Evolutionary conservation across 306 rosid species (phyloP).

Genomic region (Lupinus albus): DNA sequence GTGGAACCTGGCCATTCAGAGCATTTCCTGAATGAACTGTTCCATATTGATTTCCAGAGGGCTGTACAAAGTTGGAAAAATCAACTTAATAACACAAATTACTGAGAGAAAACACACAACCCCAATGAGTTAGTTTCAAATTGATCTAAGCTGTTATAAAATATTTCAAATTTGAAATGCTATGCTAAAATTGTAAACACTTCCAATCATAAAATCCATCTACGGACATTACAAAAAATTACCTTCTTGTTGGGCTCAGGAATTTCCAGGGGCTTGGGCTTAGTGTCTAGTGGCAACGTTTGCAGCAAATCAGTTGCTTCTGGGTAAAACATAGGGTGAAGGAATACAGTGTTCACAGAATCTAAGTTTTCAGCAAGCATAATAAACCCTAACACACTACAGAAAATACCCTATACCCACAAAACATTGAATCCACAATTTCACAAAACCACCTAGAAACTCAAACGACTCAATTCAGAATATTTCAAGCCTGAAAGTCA

Average conservation of each 20-base stretch:
- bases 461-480: not conserved
- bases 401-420: too few relatives aligned
- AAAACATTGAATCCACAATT: not conserved
- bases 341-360: conserved; percentile 44
- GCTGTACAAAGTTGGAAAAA: conserved; percentile 44
- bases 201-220: not conserved
- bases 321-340: conserved; percentile 53
- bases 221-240: not conserved
- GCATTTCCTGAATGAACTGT: conserved; percentile 71
- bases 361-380: not conserved
- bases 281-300: conserved; percentile 77
- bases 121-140: not conserved
- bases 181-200: too few relatives aligned
- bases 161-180: too few relatives aligned
- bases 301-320: conserved; percentile 90
- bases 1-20: conserved; percentile 70
- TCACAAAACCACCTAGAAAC: not conserved
- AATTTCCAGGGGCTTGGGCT: conserved; percentile 76
- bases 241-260: conserved; percentile 90
- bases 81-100: not conserved
- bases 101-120: too few relatives aligned
- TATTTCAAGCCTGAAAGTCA: not conserved
- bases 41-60: conserved; percentile 70
- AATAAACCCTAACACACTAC: not conserved
- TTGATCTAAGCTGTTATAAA: not conserved